phyloP scores from a whole-genome alignment of 2,329 filamentous ascomycete genomes.

The Monilinia vaccinii-corymbosi region DNA sequence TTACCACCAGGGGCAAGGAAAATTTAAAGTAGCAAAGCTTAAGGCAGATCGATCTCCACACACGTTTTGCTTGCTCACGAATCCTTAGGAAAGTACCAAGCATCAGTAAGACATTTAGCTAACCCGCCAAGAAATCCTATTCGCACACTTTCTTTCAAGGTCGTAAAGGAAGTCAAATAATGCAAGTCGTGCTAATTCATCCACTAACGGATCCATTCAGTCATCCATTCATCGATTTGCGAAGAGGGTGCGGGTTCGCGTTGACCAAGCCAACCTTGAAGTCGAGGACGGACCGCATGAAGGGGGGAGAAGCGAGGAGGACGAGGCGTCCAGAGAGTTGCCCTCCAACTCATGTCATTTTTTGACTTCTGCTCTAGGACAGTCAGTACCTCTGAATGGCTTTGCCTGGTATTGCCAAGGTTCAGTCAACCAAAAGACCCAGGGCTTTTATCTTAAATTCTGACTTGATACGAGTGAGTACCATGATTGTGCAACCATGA shows the following conservation, averaged over 20 bases:
- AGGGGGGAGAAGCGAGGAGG: no score
- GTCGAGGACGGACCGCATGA: background rate
- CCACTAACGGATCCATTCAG: no score
- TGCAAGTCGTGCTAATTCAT: no score
- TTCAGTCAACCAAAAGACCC: background rate
- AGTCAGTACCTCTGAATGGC: background rate
- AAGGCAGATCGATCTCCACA: conserved; percentile 9
- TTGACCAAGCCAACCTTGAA: background rate
- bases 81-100: background rate
- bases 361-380: no score
- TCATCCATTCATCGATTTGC: no score
- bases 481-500: background rate
- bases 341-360: no score
- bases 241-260: no score
- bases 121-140: background rate
- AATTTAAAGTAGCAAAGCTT: conserved; percentile 6
- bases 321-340: no score
- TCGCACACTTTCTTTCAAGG: background rate
- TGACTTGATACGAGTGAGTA: background rate
- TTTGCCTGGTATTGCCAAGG: background rate
- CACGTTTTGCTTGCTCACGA: background rate
- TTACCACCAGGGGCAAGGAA: background rate
- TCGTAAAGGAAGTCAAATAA: background rate
- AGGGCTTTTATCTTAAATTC: no score
- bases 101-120: background rate